Evolutionary conservation across 345 rosid species (phyloP).

Genomic region (Pistacia integerrima): DNA sequence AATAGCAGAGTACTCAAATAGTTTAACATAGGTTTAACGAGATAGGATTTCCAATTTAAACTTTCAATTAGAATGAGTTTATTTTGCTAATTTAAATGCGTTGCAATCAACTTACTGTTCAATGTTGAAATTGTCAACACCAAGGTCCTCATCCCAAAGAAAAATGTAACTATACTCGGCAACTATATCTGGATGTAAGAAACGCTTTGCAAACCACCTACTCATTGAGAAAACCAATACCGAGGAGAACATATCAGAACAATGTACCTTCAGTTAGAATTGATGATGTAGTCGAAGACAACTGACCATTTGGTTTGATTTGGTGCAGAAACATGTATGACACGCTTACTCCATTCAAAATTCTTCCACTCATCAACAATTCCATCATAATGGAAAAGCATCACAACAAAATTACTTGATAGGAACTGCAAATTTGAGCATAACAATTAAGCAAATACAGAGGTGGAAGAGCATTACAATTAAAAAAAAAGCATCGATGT

Average conservation of each 20-base stretch:
- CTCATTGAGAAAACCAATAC: slow-evolving; percentile 6
- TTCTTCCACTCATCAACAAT: slow-evolving; percentile 74
- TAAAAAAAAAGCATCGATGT: not conserved
- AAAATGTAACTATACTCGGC: slow-evolving; percentile 58
- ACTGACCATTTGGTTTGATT: slow-evolving; percentile 89
- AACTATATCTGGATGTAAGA: slow-evolving; percentile 73
- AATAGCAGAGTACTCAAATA: not conserved
- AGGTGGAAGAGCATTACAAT: not conserved
- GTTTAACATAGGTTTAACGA: not conserved
- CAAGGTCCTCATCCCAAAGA: slow-evolving; percentile 85
- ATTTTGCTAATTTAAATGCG: not conserved
- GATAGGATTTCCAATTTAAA: not conserved
- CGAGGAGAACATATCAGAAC: not conserved
- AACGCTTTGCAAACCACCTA: slow-evolving; percentile 92
- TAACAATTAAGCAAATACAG: not conserved
- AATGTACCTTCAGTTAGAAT: not conserved
- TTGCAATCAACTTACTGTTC: slow-evolving; percentile 34
- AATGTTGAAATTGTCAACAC: slow-evolving; percentile 53
- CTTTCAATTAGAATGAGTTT: not conserved
- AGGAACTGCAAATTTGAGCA: slow-evolving; percentile 57
- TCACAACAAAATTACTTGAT: slow-evolving; percentile 54
- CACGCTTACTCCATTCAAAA: slow-evolving; percentile 56
- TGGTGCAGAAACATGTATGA: slow-evolving; percentile 73
- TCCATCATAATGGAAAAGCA: slow-evolving; percentile 97
- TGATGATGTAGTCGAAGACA: not conserved